Percentiles rank a stretch among this genome's conserved stretches.
phyloP scores from a whole-genome alignment of 2,329 filamentous ascomycete genomes.

The Diaporthe citri region DNA sequence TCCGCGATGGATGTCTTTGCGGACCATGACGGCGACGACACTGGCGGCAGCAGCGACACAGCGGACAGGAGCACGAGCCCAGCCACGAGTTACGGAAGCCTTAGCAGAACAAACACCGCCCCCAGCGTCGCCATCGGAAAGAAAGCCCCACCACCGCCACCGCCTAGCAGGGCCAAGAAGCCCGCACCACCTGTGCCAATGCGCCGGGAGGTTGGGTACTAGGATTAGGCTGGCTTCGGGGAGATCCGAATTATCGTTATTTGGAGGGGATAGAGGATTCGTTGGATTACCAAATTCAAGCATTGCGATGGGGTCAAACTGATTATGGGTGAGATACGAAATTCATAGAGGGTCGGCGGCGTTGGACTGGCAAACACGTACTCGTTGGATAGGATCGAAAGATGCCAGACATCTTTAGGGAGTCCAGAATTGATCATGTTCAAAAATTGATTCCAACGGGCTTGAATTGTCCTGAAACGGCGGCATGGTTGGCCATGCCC shows the following conservation, averaged over 20 bases:
- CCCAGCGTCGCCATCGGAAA: slow-evolving; percentile 39
- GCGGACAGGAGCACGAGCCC: slow-evolving; percentile 68
- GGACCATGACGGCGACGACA: slow-evolving; percentile 63
- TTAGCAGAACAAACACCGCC: slow-evolving; percentile 61
- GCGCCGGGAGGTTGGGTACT: slow-evolving; percentile 49
- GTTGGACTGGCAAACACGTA: not conserved
- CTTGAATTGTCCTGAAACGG: too few species aligned
- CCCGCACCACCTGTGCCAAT: slow-evolving; percentile 65
- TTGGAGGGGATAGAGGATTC: not conserved
- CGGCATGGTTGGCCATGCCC: too few species aligned
- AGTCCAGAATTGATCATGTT: not conserved
- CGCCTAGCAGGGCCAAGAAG: slow-evolving; percentile 65
- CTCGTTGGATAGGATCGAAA: not conserved
- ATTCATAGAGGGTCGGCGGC: slow-evolving; percentile 8
- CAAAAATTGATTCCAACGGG: not conserved
- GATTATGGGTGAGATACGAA: not conserved
- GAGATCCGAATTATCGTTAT: not conserved
- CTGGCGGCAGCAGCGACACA: slow-evolving; percentile 61
- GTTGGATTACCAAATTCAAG: not conserved
- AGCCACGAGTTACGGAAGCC: slow-evolving; percentile 67
- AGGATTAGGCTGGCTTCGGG: slow-evolving; percentile 15
- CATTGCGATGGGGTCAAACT: not conserved
- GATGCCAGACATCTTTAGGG: slow-evolving; percentile 23
- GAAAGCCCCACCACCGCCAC: slow-evolving; percentile 61
- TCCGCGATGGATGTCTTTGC: slow-evolving; percentile 60